Percentiles rank a stretch among this genome's conserved stretches.
These are phyloP conservation scores for Fagus crenata DNA, from an alignment of 306 rosid genomes.

Conservation along the genomic window DNA sequence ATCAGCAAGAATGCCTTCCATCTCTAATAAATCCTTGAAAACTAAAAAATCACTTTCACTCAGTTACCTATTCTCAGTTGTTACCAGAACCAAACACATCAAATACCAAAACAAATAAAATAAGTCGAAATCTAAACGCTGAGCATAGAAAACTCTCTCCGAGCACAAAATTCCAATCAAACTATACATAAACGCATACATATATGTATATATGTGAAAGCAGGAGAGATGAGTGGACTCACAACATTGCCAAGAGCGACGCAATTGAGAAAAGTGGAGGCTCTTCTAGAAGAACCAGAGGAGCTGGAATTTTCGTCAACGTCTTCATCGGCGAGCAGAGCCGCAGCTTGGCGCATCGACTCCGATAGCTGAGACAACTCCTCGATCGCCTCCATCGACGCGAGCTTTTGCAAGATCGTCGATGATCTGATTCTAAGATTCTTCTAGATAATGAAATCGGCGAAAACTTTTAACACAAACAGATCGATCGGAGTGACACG, in stretches of 20 bases:
- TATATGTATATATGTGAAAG: not conserved
- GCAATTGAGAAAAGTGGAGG: conserved; percentile 85
- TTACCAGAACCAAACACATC: too few species aligned
- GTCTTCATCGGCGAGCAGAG: conserved; percentile 92
- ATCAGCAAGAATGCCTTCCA: too few species aligned
- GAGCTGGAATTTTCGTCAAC: conserved; percentile 62
- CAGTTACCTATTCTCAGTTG: too few species aligned
- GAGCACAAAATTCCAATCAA: too few species aligned
- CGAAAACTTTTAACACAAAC: not conserved
- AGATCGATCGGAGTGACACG: conserved; percentile 27
- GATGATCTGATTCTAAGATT: conserved; percentile 3
- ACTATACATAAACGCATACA: not conserved
- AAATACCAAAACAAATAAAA: too few species aligned
- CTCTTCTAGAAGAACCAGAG: conserved; percentile 51
- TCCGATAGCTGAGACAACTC: conserved; percentile 80
- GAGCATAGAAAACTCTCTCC: too few species aligned
- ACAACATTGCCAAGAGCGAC: conserved; percentile 97
- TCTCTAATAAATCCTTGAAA: too few species aligned
- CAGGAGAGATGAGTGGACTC: conserved; percentile 34
- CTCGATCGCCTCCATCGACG: conserved; percentile 91
- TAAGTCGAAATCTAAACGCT: too few species aligned
- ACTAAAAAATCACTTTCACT: too few species aligned
- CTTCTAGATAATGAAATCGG: not conserved
- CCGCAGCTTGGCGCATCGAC: conserved; percentile 86
- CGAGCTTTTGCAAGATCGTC: conserved; percentile 10